Evolutionary conservation across 2,329 filamentous ascomycete species (phyloP), one percentile per base, ranked within the genome.

Genomic region (Cadophora malorum): DNA sequence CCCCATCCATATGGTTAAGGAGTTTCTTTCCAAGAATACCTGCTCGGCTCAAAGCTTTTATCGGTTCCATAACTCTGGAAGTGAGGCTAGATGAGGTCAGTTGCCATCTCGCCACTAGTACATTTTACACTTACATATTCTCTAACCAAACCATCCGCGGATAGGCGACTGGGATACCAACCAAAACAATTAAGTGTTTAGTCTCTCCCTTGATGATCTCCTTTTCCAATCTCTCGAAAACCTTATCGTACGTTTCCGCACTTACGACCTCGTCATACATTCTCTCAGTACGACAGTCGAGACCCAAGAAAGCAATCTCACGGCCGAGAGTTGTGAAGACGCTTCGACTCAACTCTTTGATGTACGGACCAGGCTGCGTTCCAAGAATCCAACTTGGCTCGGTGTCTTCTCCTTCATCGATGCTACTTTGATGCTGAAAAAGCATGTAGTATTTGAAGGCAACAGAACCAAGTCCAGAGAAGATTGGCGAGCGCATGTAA

Each of bases 371-470:
- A 3, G 91, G 92, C 41, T 86, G 83, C 28, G 86, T 82, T 6
- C 96, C 96, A 4, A 98, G 81, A 21, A 96, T 82, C 96, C 96
- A 98, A 77, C 93, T 97, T 1, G 95, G 93, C 79, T 99, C 96
- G 2, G 91, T 87, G 45, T 86, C 83, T 72, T 96, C 90, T 0
- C 90, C 93, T 81, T 99, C 96, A 56, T 90, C 87, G 0, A 88
- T 82, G 3, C 97, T 84, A 72, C 91, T 97, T 79, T 99, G 96
- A 74, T 99, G 96, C 79, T 99, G 96, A 82, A 99, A 99, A 9
- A 99, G 86, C 89, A 99, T 91, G 76, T 99, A 99, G 80, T 98
- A 99, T 79, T 99, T 99, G 86, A 96, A 98, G 0, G 95, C 95
- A 61, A 98, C 89, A 47, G 91, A 91, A 2, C 96, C 96, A 9